Base-by-base conservation (phyloP, 345 rosid species). In the Camelina sativa region DNA sequence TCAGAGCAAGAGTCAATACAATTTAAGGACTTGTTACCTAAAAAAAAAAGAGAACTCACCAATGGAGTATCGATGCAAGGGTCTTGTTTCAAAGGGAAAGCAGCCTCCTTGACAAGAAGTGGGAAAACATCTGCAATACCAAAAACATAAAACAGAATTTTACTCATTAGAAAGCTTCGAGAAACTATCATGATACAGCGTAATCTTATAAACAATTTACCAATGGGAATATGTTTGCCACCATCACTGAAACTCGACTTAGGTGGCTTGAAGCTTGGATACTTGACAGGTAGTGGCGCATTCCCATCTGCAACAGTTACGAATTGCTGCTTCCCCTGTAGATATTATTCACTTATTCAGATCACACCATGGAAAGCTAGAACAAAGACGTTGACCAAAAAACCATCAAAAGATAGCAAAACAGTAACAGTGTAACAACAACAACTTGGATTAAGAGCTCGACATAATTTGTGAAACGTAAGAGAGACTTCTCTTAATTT, bases 91-190 rank as follows among this genome's bases (percentile, higher is more conserved):
- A 65, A 65, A 6, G 91, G 84, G 66, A 64, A 77, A 7, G 90
- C 57, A 73, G 77, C 67, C 22, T 88, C 91, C 44, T 88, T 85
- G 15, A 81, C 64, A 50, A 85, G 76, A 35, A 86, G 75, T 30
- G 96, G 92, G 67, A 84, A 76, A 54, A 86, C 83, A 84, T 86
- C 96, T 91, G 82, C 75, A 66, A 61, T 17, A 8, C 22, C n/a
- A n/a, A 67, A 78, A 35, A 17, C 7, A 4, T n/a, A 28, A 28
- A 28, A 56, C 12, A 67, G 16, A 43, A 53, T n/a, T 22, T 15
- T 17, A 72, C 53, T 46, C 41, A 51, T 50, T 28, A 62, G 12
- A 19, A 38, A 38, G 54, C 6, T 55, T 57, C 8, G 22, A 40
- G 3, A 50, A 28, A 4, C 9, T 4, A 28, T 19, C 5, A 57